A percentile compares a stretch with the other conserved stretches of the same genome.
Conservation (phyloP, 768 basidiomycete genomes). For the Suillus variegatus region DNA sequence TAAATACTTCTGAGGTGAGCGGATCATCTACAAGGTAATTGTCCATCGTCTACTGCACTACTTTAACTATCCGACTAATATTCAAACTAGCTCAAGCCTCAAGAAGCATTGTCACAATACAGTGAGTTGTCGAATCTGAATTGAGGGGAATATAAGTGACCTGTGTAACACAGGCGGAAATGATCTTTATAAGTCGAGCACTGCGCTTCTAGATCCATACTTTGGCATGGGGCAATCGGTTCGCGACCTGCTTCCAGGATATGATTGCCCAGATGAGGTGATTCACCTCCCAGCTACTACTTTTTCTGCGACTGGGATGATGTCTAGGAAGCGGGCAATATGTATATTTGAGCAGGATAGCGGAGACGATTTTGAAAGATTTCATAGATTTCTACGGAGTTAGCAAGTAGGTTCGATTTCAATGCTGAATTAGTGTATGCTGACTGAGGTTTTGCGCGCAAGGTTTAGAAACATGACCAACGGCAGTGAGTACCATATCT, state of each 20-base stretch:
- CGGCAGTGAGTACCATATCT: conserved; percentile 59
- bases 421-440: background rate
- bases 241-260: conserved; percentile 61
- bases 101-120: conserved; percentile 65
- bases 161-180: conserved; percentile 44
- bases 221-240: conserved; percentile 63
- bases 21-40: conserved; percentile 61
- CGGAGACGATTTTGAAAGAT: conserved; percentile 77
- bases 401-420: conserved; percentile 55
- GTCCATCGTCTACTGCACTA: background rate
- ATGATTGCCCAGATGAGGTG: conserved; percentile 67
- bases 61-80: background rate
- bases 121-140: conserved; percentile 30
- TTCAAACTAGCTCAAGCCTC: conserved; percentile 49
- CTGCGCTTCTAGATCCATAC: conserved; percentile 62
- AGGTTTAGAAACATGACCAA: conserved; percentile 92
- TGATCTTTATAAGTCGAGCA: conserved; percentile 61
- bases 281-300: conserved; percentile 60
- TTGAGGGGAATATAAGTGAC: background rate
- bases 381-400: conserved; percentile 91
- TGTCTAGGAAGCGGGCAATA: conserved; percentile 52
- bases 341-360: conserved; percentile 67
- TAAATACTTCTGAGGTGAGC: conserved; percentile 54
- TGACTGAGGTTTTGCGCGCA: conserved; percentile 16
- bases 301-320: conserved; percentile 42